phyloP scores from a whole-genome alignment of 169 alveolate species.

The Cryptosporidium bovis region DNA sequence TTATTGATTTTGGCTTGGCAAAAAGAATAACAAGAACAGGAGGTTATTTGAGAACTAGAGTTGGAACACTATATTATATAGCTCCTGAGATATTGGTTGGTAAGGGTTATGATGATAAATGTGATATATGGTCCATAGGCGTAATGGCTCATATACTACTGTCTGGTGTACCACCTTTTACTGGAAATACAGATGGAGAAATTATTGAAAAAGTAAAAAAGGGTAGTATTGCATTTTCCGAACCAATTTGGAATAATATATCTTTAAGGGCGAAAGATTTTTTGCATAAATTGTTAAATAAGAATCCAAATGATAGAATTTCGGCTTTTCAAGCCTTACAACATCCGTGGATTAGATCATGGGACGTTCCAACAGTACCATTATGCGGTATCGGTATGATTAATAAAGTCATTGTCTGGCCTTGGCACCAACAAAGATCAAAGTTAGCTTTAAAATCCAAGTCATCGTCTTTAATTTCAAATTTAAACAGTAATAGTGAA shows the following conservation, averaged over 20 bases:
- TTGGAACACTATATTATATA: constrained; percentile 92
- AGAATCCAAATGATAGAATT: constrained; percentile 74
- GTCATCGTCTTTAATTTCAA: constrained; percentile 37
- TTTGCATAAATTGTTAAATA: constrained; percentile 49
- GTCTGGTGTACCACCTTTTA: constrained; percentile 90
- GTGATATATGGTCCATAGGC: constrained; percentile 95
- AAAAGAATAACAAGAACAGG: constrained; percentile 79
- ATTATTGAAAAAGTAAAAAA: constrained; percentile 58
- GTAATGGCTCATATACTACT: constrained; percentile 90
- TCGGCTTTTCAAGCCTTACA: constrained; percentile 79
- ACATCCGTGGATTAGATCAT: constrained; percentile 78
- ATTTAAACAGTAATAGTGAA: constrained; percentile 11
- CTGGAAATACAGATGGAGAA: constrained; percentile 51
- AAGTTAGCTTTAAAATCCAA: constrained; percentile 32
- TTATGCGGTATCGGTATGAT: constrained; percentile 70
- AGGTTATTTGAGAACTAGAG: constrained; percentile 77
- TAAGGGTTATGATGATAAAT: constrained; percentile 89
- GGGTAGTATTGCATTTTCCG: constrained; percentile 42
- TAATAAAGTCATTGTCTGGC: constrained; percentile 67
- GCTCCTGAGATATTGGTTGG: constrained; percentile 92
- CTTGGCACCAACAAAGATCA: constrained; percentile 71
- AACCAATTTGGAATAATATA: constrained; percentile 69
- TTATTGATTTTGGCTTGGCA: constrained; percentile 82
- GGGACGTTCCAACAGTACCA: constrained; percentile 66
- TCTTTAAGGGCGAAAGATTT: constrained; percentile 75